Evolutionary conservation across 2,329 filamentous ascomycete species (phyloP).

Genomic region (Colletotrichum chrysophilum): DNA sequence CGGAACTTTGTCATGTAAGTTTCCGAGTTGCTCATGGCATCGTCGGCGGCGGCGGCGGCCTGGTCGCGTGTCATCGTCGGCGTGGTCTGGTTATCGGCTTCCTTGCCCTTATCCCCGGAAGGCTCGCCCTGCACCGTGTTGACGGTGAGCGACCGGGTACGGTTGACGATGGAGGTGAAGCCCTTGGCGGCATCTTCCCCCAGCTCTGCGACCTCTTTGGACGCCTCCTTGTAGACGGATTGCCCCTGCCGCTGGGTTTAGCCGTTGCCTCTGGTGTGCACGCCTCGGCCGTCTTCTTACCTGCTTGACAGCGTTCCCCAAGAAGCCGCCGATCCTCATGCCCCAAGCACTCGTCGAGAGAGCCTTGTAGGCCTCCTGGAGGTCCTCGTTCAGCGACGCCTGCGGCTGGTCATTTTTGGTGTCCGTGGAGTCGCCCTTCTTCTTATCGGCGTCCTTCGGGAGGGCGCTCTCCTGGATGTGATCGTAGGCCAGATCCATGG

Average conservation of each 20-base stretch:
- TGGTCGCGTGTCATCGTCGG: conserved; percentile 47
- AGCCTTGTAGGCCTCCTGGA: conserved; percentile 94
- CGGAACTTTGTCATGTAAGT: conserved; percentile 79
- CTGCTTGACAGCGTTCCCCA: conserved; percentile 93
- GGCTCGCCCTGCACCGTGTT: conserved; percentile 42
- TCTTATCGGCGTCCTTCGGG: conserved; percentile 60
- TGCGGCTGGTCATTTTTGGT: conserved; percentile 46
- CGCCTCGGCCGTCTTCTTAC: conserved; percentile 45
- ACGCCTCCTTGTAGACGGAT: conserved; percentile 81
- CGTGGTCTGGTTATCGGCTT: conserved; percentile 42
- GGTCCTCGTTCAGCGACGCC: conserved; percentile 78
- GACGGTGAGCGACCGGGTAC: conserved; percentile 76
- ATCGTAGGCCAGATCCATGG: conserved; percentile 97
- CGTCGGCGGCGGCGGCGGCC: conserved; percentile 43
- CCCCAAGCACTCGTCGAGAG: conserved; percentile 94
- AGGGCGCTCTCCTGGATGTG: conserved; percentile 88
- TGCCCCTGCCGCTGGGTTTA: conserved; percentile 65
- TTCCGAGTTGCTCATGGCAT: conserved; percentile 51
- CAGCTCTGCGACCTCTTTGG: conserved; percentile 81
- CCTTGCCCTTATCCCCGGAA: conserved; percentile 20
- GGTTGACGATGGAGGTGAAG: conserved; percentile 73
- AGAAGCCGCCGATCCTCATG: conserved; percentile 82
- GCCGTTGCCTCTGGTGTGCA: not conserved
- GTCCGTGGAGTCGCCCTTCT: conserved; percentile 37
- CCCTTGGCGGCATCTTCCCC: conserved; percentile 84